Evolutionary conservation across 2,329 filamentous ascomycete species (phyloP), one percentile per base, ranked within the genome.

Genomic region (Aspergillus aculeatus): DNA sequence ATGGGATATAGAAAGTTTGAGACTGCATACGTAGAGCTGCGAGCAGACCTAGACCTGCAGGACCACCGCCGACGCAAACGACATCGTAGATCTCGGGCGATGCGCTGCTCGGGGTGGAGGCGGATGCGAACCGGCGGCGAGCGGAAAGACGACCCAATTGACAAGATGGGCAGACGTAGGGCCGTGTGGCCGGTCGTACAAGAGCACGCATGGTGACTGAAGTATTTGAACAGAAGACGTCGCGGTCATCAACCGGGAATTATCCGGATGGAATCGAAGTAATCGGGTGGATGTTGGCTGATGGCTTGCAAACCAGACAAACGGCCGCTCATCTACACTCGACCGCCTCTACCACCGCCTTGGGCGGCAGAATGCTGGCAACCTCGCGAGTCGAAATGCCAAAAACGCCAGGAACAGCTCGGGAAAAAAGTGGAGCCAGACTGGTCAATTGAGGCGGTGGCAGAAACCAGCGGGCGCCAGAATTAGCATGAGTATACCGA

Each of bases 1-100:
- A 35, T 55, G 41, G n/a, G 10, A 3, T 24, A 50, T 12, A 23
- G 12, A 21, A 57, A 9, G 54, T 47, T 29, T 10, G 26, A 29
- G 26, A 29, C 26, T 10, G 74, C 83, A 67, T 82, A 93, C 90
- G 88, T 48, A 95, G 82, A 66, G 90, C 89, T 61, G 90, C 85
- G 58, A 93, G 79, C 32, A 96, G 84, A 70, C 92, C 96, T 59
- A 99, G 82, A 57, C 94, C 94, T 49, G 92, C 92, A 24, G 93
- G 92, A 5, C 93, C 92, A 62, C 92, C 93, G 62, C 92, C 92
- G 56, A 96, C 89, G 69, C 92, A 95, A 63, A 96, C 91, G 32
- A 96, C 89, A 84, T 96, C 92, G 80, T 95, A 97, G 69, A 96
- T 87, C 65, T 96, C 90, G 11, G 87, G 86, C 54, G 72, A 68